phyloP scores from a whole-genome alignment of 108 stramenopile genomes.

The Cyclotella kingstonii region DNA sequence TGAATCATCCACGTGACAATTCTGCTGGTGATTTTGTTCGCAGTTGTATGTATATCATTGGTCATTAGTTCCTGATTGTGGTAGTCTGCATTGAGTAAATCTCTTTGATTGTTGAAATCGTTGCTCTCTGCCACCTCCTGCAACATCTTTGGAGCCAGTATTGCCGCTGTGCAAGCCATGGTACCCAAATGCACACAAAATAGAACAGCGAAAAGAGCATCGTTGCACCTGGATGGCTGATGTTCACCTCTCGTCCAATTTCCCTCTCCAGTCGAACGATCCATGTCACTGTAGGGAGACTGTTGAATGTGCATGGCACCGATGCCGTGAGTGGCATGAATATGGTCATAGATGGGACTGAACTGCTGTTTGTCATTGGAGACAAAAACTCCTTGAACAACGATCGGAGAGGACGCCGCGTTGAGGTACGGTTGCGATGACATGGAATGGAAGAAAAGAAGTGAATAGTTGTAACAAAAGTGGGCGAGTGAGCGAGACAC shows the following conservation, averaged over 20 bases:
- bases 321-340: slow-evolving; percentile 4
- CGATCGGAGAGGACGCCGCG: slow-evolving; percentile 1
- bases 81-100: background rate
- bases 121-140: slow-evolving; percentile 40
- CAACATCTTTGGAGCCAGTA: slow-evolving; percentile 52
- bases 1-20: slow-evolving; percentile 14
- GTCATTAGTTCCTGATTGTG: background rate
- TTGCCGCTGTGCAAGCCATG: slow-evolving; percentile 39
- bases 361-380: background rate
- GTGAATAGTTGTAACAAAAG: too few species aligned
- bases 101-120: background rate
- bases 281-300: background rate
- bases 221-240: slow-evolving; percentile 57
- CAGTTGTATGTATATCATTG: background rate
- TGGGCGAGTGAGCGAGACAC: too few species aligned
- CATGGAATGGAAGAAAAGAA: too few species aligned
- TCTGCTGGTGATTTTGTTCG: too few species aligned
- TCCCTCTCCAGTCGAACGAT: background rate
- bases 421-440: slow-evolving; percentile 14
- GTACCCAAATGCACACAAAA: slow-evolving; percentile 62
- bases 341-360: slow-evolving; percentile 4
- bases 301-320: background rate
- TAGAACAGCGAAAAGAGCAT: slow-evolving; percentile 57
- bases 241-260: slow-evolving; percentile 44
- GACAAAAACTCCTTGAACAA: slow-evolving; percentile 23